A percentile compares a stretch with the other conserved stretches of the same genome.
phyloP scores from a whole-genome alignment of 2,329 filamentous ascomycete species.

The Scytalidium sp. region DNA sequence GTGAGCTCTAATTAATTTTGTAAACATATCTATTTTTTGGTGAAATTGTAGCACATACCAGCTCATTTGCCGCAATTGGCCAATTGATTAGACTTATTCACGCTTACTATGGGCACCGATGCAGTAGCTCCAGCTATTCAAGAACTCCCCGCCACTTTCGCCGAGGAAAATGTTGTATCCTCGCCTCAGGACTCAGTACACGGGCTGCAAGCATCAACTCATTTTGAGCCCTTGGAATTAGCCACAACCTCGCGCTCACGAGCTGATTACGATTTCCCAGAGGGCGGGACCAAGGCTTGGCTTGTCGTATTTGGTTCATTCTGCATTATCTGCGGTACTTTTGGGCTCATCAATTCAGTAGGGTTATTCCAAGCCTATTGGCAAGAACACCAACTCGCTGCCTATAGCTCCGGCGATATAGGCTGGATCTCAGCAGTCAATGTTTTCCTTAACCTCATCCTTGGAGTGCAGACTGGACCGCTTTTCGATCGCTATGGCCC shows the following conservation, averaged over 20 bases:
- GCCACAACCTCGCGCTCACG: slow-evolving; percentile 9
- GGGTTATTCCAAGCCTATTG: slow-evolving; percentile 81
- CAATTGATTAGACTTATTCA: too few species aligned
- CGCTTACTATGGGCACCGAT: too few species aligned
- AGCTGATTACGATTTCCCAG: slow-evolving; percentile 50
- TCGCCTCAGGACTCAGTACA: too few species aligned
- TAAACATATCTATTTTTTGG: too few species aligned
- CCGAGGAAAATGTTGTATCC: neutral
- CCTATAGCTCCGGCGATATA: slow-evolving; percentile 65
- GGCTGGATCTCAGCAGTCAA: slow-evolving; percentile 90
- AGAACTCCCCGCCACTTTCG: too few species aligned
- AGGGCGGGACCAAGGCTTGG: slow-evolving; percentile 82
- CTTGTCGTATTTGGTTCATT: slow-evolving; percentile 84
- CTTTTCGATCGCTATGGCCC: slow-evolving; percentile 83
- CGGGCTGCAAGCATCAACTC: slow-evolving; percentile 1
- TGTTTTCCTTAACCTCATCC: slow-evolving; percentile 78
- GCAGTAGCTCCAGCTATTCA: too few species aligned
- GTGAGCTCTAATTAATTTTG: too few species aligned
- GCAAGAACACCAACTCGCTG: slow-evolving; percentile 61
- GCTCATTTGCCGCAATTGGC: too few species aligned
- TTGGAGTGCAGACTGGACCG: slow-evolving; percentile 82
- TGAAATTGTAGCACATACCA: too few species aligned
- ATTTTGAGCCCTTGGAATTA: slow-evolving; percentile 6
- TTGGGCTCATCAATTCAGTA: slow-evolving; percentile 78
- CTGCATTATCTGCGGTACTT: slow-evolving; percentile 68